These are phyloP conservation scores for Mesotaenium endlicherianum DNA, from an alignment of 139 green algal genomes.

Conservation along the genomic window DNA sequence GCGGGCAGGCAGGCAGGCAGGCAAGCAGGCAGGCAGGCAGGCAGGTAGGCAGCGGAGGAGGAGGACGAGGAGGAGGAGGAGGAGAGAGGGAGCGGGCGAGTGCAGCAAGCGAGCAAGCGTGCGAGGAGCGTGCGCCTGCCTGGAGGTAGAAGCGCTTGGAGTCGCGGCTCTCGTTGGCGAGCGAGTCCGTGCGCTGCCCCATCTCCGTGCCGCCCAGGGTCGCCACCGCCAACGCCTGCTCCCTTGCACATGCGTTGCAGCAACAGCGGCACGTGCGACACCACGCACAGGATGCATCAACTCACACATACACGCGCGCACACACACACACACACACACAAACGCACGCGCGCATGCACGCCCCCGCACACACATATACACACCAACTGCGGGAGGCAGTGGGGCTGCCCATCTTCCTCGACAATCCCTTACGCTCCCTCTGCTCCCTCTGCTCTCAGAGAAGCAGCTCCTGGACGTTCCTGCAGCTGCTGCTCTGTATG, in stretches of 20 bases:
- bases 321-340: too few species aligned
- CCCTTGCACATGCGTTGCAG: background rate
- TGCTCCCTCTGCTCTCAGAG: too few species aligned
- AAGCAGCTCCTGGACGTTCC: too few species aligned
- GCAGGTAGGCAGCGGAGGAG: background rate
- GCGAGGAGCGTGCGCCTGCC: background rate
- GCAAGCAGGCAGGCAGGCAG: background rate
- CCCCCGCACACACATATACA: too few species aligned
- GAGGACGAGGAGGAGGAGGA: background rate
- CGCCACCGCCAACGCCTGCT: slow-evolving; percentile 51
- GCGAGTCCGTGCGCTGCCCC: slow-evolving; percentile 52
- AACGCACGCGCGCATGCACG: too few species aligned
- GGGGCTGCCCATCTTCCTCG: too few species aligned
- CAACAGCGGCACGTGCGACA: background rate
- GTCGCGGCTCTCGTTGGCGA: slow-evolving; percentile 58
- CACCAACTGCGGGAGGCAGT: background rate
- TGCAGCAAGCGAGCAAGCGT: background rate
- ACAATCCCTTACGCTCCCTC: too few species aligned
- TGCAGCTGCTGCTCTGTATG: too few species aligned
- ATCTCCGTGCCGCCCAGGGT: slow-evolving; percentile 56
- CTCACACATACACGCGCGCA: background rate
- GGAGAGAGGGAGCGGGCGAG: background rate
- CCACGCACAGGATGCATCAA: background rate
- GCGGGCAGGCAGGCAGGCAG: background rate
- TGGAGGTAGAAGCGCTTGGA: slow-evolving; percentile 81